A percentile compares a stretch with the other conserved stretches of the same genome.
These are phyloP conservation scores for Phaeosphaeria sp. DNA, from an alignment of 2,329 filamentous ascomycete genomes.

Conservation along the genomic window DNA sequence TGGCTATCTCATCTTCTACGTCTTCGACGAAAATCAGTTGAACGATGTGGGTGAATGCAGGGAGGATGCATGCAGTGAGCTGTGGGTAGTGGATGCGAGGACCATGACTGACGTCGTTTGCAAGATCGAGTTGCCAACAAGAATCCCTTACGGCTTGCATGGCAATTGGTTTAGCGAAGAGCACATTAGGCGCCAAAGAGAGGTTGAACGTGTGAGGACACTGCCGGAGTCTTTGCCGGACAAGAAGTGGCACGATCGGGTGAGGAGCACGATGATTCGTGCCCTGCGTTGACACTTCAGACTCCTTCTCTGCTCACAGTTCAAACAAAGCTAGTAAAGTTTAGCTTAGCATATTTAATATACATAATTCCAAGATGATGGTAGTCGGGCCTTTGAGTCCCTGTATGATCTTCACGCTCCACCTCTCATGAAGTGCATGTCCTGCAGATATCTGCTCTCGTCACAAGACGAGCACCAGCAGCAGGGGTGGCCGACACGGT, in stretches of 20 bases:
- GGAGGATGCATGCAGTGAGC: conserved; percentile 58
- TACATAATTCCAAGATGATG: background rate
- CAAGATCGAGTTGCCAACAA: conserved; percentile 66
- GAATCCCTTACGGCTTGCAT: conserved; percentile 73
- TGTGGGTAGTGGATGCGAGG: conserved; percentile 72
- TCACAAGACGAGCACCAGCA: background rate
- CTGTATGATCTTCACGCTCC: background rate
- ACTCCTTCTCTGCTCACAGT: background rate
- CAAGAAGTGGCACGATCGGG: conserved; percentile 12
- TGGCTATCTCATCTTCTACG: conserved; percentile 72
- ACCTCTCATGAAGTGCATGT: background rate
- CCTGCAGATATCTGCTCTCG: background rate
- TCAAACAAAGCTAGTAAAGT: background rate
- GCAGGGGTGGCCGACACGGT: background rate
- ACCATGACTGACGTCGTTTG: conserved; percentile 68
- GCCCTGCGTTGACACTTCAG: conserved; percentile 14
- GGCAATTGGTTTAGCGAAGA: conserved; percentile 49
- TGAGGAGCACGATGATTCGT: conserved; percentile 17
- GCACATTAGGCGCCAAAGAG: conserved; percentile 40
- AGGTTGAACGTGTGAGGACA: conserved; percentile 28
- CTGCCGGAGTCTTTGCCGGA: conserved; percentile 11
- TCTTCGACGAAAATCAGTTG: conserved; percentile 73
- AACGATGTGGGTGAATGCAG: conserved; percentile 57
- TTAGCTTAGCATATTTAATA: background rate
- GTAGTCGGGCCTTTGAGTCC: background rate